Percentiles rank a stretch among this genome's conserved stretches.
These are phyloP conservation scores for Euclidium syriacum DNA, from an alignment of 345 rosid species.

Conservation along the genomic window DNA sequence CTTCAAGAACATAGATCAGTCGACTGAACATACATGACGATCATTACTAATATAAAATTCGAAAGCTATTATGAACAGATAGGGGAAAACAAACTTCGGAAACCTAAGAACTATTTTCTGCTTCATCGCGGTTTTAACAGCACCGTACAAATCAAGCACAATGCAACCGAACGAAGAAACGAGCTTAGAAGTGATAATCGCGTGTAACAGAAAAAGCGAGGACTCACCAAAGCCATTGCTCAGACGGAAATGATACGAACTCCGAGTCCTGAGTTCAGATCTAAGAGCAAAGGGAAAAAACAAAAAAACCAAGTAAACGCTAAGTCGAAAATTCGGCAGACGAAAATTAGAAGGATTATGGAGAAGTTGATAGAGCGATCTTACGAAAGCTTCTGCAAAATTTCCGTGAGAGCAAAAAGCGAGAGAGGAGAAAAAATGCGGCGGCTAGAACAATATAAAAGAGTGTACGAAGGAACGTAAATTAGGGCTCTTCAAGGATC, in stretches of 20 bases:
- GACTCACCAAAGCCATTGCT: constrained; percentile 75
- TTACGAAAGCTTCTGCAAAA: neutral
- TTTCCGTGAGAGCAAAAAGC: neutral
- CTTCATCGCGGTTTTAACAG: neutral
- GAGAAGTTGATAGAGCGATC: neutral
- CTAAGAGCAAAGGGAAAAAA: constrained; percentile 35
- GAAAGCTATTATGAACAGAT: neutral
- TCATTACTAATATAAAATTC: neutral
- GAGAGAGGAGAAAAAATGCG: neutral
- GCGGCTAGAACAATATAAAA: neutral
- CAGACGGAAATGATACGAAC: constrained; percentile 23
- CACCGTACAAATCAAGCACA: neutral
- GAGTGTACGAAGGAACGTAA: neutral
- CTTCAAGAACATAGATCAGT: neutral
- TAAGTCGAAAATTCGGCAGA: neutral
- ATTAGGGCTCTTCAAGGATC: neutral
- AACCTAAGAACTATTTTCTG: neutral
- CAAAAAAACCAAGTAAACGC: neutral
- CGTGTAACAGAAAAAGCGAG: neutral
- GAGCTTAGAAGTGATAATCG: neutral
- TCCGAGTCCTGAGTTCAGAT: constrained; percentile 45
- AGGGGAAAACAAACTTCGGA: neutral
- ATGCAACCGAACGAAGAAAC: neutral
- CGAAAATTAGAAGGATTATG: neutral
- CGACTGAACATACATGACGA: neutral